Evolutionary conservation across 2,329 filamentous ascomycete species (phyloP), one percentile per base, ranked within the genome.

Genomic region (Apiospora pterosperma): DNA sequence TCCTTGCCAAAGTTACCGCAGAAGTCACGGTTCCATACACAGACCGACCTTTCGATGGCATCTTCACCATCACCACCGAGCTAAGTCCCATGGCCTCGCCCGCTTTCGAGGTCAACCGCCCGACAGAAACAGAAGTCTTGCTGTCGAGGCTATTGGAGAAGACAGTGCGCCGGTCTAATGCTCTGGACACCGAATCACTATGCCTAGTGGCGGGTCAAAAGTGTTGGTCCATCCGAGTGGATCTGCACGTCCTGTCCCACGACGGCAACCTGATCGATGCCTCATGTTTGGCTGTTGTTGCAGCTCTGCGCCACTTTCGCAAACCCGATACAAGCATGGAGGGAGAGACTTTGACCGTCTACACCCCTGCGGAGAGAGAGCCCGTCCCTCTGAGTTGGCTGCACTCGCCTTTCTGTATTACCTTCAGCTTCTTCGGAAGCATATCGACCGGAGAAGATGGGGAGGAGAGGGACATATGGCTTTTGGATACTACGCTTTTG

Each of bases 181-280:
- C 96, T 7, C 87, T 99, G 44, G 95, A 98, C 77, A 97, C 94
- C 38, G 96, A 99, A 79, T 97, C 94, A 4, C 85, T 99, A 55
- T 99, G 96, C 77, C 92, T 99, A 25, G 84, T 97, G 34, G 93
- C 96, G 12, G 94, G 92, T 8, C 85, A 91, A 66, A 97, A 96
- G 78, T 96, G 92, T 81, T 99, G 96, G 89, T 91, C 91, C 66
- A 85, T 99, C 67, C 89, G 95, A 65, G 94, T 92, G 23, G 95
- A 98, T 76, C 87, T 98, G 25, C 96, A 99, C 78, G 89, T 98
- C 59, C 85, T 98, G 58, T 90, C 93, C 61, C 92, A 94, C 75
- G 95, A 98, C 76, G 96, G 96, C 62, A 95, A 94, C 71, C 83
- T 99, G 48, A 88, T 96, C 39, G 95, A 98, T 77, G 89, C 90